Conservation (phyloP, 495 filamentous ascomycete species). For the Aspergillus indologenus region DNA sequence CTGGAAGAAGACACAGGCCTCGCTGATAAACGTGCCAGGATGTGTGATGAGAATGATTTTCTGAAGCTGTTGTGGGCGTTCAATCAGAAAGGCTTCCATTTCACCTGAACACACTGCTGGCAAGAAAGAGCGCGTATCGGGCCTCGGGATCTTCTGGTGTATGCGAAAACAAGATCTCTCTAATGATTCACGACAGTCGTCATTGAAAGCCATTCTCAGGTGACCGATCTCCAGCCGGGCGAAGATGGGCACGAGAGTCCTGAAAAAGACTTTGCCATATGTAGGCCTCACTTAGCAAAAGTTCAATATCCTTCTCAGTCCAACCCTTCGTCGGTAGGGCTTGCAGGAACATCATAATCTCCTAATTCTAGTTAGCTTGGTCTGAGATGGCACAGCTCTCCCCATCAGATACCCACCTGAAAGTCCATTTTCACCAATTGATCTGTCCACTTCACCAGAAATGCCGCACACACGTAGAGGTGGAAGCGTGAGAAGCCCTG, state of each 20-base stretch:
- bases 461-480: constrained; percentile 96
- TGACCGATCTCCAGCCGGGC: constrained; percentile 43
- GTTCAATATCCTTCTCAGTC: constrained; percentile 97
- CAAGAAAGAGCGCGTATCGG: constrained; percentile 9
- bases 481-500: constrained; percentile 98
- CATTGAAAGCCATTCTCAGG: constrained; percentile 43
- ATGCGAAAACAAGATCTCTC: constrained; percentile 12
- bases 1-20: constrained; percentile 72
- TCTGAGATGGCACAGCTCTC: background rate
- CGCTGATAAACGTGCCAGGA: constrained; percentile 73
- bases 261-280: constrained; percentile 95
- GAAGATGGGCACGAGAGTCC: constrained; percentile 80
- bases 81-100: constrained; percentile 91
- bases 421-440: constrained; percentile 97
- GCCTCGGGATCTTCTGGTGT: background rate
- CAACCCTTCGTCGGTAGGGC: constrained; percentile 89
- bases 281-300: constrained; percentile 90
- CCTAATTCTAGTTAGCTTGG: constrained; percentile 46
- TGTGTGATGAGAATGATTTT: constrained; percentile 90
- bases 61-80: constrained; percentile 72
- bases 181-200: constrained; percentile 39
- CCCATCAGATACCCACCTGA: constrained; percentile 40
- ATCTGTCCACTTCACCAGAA: constrained; percentile 98
- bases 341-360: constrained; percentile 99
- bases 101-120: constrained; percentile 54